Evolutionary conservation across 371 early-diverging fungal species (phyloP), one percentile per base, ranked within the genome.

Genomic region (Mortierella polycephala): DNA sequence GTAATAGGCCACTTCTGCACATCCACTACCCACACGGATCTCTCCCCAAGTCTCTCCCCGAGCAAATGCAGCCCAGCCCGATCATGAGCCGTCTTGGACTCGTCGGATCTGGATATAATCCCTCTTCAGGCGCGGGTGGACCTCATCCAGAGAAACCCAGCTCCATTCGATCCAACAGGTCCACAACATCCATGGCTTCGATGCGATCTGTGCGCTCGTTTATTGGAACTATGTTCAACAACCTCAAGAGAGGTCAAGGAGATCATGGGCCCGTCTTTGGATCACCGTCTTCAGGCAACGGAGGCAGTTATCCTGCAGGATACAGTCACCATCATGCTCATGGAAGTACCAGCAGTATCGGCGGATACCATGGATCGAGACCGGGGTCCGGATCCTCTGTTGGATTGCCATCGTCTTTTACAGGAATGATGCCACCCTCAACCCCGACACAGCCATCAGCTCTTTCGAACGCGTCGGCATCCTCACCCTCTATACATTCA

Each of bases 161-260:
- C 57, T 79, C 80, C 10, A 79, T 79, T 47, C 71, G 77, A 30
- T 73, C 73, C 47, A 79, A 69, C 56, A 64, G 56, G 0, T 79
- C 80, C 0, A 62, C 49, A 5, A 51, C 79, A 14, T 77, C 79
- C 7, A 69, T 79, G 73, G 67, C 73, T 0, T 79, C 80, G 2
- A 73, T 77, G 69, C 71, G 77, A 7, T 77, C 80, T 37, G 80
- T 79, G 12, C 60, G 64, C n/a, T 79, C 80, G 14, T 79, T 79
- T 46, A 62, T 79, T 10, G 80, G 80, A n/a, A 73, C 72, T n/a
- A 73, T 79, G 74, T 79, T 79, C 56, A 69, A 64, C 49, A 79
- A 79, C 40, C 69, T 79, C 57, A 72, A 72, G 46, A 55, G 61
- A 13, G 50, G 60, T 9, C 57, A 60, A 7, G 53, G 59, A 21